A percentile compares a stretch with the other conserved stretches of the same genome.
These are phyloP conservation scores for Mrakia blollopis DNA, from an alignment of 768 basidiomycete species.

Conservation along the genomic window DNA sequence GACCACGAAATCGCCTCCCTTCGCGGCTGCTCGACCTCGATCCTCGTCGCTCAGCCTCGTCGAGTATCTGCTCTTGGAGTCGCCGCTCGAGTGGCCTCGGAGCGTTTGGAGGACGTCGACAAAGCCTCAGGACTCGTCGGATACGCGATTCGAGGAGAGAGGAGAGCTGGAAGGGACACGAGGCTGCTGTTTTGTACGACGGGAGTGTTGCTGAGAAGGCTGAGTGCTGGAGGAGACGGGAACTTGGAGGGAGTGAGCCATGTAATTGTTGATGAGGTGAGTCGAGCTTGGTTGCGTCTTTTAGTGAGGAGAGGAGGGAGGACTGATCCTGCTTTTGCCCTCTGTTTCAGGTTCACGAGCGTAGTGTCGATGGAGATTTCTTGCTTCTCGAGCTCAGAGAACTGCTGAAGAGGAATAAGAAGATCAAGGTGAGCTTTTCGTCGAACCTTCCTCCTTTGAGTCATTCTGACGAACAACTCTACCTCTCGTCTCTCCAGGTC, in stretches of 20 bases:
- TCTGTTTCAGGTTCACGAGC: constrained; percentile 69
- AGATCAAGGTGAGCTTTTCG: constrained; percentile 65
- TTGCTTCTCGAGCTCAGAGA: constrained; percentile 77
- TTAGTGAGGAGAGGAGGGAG: background rate
- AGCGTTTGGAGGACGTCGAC: constrained; percentile 54
- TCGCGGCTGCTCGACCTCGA: constrained; percentile 62
- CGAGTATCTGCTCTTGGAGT: constrained; percentile 84
- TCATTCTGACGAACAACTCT: background rate
- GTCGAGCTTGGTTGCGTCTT: constrained; percentile 22
- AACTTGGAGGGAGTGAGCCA: constrained; percentile 66
- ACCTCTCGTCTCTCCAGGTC: background rate
- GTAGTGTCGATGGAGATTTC: constrained; percentile 86
- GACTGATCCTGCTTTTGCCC: background rate
- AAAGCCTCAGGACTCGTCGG: constrained; percentile 60
- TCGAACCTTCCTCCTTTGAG: background rate
- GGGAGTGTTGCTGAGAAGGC: constrained; percentile 76
- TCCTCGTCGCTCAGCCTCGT: constrained; percentile 84
- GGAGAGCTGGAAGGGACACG: constrained; percentile 59
- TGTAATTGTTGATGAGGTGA: constrained; percentile 83
- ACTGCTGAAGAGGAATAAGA: constrained; percentile 58
- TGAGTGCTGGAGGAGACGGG: constrained; percentile 64
- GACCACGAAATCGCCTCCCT: constrained; percentile 67
- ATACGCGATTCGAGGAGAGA: constrained; percentile 84
- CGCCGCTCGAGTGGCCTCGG: constrained; percentile 76
- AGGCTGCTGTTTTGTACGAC: constrained; percentile 87